Evolutionary conservation across 768 basidiomycete species (phyloP).

Genomic region (Glaciozyma antarctica): DNA sequence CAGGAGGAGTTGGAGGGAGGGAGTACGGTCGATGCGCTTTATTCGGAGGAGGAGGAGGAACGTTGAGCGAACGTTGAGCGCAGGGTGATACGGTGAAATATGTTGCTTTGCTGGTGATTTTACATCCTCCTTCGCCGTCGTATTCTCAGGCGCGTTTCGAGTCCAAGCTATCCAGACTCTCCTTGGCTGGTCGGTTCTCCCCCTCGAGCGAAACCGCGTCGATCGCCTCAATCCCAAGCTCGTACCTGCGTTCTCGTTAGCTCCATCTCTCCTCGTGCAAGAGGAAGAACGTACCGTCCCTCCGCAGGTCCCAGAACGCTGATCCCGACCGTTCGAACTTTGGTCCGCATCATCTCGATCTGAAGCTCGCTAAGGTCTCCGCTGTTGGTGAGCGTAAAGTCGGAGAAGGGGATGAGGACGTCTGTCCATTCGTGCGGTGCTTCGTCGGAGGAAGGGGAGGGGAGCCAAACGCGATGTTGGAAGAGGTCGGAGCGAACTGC

Average conservation of each 20-base stretch:
- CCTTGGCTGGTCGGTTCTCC: no score
- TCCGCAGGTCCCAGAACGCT: conserved; percentile 54
- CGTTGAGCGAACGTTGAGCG: no score
- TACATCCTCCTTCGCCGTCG: no score
- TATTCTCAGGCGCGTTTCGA: no score
- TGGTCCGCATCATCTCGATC: conserved; percentile 64
- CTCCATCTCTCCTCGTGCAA: not conserved
- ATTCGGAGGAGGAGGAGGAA: not conserved
- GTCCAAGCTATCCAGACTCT: no score
- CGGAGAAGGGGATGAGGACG: conserved; percentile 66
- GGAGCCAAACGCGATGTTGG: conserved; percentile 84
- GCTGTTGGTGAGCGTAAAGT: conserved; percentile 45
- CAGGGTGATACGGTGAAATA: no score
- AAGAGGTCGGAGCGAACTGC: conserved; percentile 74
- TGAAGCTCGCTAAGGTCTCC: conserved; percentile 50
- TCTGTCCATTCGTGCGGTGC: conserved; percentile 58
- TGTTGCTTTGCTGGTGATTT: no score
- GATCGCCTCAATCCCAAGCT: conserved; percentile 29
- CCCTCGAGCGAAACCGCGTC: conserved; percentile 14
- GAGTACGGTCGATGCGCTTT: not conserved
- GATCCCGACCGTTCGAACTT: conserved; percentile 71
- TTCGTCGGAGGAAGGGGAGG: conserved; percentile 39
- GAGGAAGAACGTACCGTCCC: conserved; percentile 8
- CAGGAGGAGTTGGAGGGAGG: not conserved
- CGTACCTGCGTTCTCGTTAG: conserved; percentile 11